These are phyloP conservation scores for Collybia nuda DNA, from an alignment of 768 basidiomycete species.

Conservation along the genomic window DNA sequence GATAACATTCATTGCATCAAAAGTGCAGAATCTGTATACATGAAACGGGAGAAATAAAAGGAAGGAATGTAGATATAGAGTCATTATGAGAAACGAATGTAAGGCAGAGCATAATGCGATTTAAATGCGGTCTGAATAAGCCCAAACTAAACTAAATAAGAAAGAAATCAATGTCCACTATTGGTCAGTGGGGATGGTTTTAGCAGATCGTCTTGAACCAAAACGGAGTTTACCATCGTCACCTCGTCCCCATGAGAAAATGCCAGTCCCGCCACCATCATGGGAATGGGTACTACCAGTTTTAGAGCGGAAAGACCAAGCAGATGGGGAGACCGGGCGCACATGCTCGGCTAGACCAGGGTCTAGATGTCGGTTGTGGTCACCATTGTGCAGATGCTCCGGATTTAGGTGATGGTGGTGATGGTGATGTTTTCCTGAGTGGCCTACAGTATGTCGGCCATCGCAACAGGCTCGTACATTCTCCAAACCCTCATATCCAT, in stretches of 20 bases:
- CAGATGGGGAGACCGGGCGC: constrained; percentile 71
- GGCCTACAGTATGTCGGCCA: constrained; percentile 83
- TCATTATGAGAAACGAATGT: constrained; percentile 27
- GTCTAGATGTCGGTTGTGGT: constrained; percentile 47
- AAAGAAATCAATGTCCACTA: constrained; percentile 10
- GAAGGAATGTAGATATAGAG: constrained; percentile 28
- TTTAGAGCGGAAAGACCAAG: constrained; percentile 84
- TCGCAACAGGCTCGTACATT: constrained; percentile 94
- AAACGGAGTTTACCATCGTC: constrained; percentile 72
- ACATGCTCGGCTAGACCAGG: constrained; percentile 38
- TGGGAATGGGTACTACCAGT: constrained; percentile 73
- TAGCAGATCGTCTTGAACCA: constrained; percentile 63
- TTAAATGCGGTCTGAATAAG: constrained; percentile 18
- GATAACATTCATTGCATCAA: constrained; percentile 25
- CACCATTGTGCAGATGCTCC: constrained; percentile 36
- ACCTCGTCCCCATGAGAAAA: constrained; percentile 68
- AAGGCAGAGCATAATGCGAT: constrained; percentile 19
- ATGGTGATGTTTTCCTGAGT: constrained; percentile 50
- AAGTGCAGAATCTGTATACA: constrained; percentile 27
- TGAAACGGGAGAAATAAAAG: constrained; percentile 18
- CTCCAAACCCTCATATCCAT: constrained; percentile 89
- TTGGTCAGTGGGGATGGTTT: constrained; percentile 35
- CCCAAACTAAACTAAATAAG: constrained; percentile 17
- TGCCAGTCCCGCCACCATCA: constrained; percentile 52
- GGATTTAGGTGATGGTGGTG: constrained; percentile 54